Base-by-base conservation (phyloP, 2,329 filamentous ascomycete species). In the Alternaria arbusti region DNA sequence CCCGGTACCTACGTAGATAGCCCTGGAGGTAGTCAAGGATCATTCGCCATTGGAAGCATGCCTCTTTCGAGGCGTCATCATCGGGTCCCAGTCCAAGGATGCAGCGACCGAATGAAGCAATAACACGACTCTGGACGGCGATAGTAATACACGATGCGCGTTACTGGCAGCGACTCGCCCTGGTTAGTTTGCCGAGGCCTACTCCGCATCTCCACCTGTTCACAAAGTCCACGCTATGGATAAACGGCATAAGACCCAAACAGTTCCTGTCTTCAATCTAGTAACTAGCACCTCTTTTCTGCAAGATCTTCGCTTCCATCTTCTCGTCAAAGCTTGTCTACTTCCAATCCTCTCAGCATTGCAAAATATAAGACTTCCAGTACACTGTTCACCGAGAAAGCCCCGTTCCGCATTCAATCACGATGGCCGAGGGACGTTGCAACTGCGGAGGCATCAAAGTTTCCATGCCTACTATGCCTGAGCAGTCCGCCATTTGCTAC, bases 391-490 rank as follows among this genome's bases (percentile, higher is more conserved):
- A 20, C 9, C 5, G 15, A 17, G 1, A 11, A 5, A 47, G 11
- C 15, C 36, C 44, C 17, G 17, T 10, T 25, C 17, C 9, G 5
- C n/a, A 60, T 15, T 3, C 13, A 8, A 13, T 20, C 49, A 65
- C 20, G 0, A 76, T 76, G 73, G 50, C 64, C 7, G 65, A 74
- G 62, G 76, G 75, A 59, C 72, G 68, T 54, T 78, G 74, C 64
- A 78, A 78, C 52, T 78, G 74, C 65, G 67, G 58, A 17, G 64
- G 65, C 47, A 75, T 78, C 56, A 75, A 63, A 11, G 70, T 78
- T 32, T 65, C 61, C 7, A 60, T 77, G n/a, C 52, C 72, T 5
- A 49, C 64, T n/a, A 15, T 73, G 15, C 75, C 71, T 0, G 57
- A 66, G 10, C 32, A 70, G n/a, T 71, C 73, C 3, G 54, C 55